phyloP scores from a whole-genome alignment of 768 basidiomycete species.

The Trametes gibbosa region DNA sequence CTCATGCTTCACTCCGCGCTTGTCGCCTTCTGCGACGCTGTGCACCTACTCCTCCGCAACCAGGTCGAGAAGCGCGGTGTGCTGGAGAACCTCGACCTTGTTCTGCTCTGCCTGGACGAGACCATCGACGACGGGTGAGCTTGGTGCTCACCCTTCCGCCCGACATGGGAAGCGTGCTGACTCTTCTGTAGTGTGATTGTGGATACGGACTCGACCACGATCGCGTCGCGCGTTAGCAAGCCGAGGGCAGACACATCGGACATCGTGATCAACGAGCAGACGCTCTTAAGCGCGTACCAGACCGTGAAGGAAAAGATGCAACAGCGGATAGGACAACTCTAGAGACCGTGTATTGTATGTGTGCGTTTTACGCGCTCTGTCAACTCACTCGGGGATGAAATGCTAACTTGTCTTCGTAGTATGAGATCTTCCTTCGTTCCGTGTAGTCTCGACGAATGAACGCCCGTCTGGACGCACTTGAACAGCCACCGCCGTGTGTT shows the following conservation, averaged over 20 bases:
- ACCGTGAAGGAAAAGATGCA: slow-evolving; percentile 84
- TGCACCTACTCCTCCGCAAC: slow-evolving; percentile 82
- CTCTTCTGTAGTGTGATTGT: slow-evolving; percentile 73
- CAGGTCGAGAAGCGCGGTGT: slow-evolving; percentile 94
- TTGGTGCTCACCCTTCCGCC: neutral
- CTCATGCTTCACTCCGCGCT: slow-evolving; percentile 91
- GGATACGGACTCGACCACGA: slow-evolving; percentile 94
- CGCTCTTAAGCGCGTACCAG: slow-evolving; percentile 89
- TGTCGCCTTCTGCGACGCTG: slow-evolving; percentile 79
- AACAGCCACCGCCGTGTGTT: no score
- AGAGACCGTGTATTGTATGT: slow-evolving; percentile 26
- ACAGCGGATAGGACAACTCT: slow-evolving; percentile 78
- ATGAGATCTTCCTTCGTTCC: neutral
- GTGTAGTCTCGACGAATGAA: neutral
- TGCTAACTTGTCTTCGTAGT: neutral
- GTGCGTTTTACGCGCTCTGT: neutral
- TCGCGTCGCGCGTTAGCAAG: slow-evolving; percentile 89
- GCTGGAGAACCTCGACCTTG: slow-evolving; percentile 91
- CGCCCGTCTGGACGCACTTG: no score
- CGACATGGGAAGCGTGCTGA: neutral
- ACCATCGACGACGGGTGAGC: slow-evolving; percentile 96
- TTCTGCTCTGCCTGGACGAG: slow-evolving; percentile 91
- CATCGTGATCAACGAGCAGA: slow-evolving; percentile 98
- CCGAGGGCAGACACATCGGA: slow-evolving; percentile 92
- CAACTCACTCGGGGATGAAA: no score